Evolutionary conservation across 179 eudicot genomes (phyloP).

Genomic region (Beta macrorhiza): DNA sequence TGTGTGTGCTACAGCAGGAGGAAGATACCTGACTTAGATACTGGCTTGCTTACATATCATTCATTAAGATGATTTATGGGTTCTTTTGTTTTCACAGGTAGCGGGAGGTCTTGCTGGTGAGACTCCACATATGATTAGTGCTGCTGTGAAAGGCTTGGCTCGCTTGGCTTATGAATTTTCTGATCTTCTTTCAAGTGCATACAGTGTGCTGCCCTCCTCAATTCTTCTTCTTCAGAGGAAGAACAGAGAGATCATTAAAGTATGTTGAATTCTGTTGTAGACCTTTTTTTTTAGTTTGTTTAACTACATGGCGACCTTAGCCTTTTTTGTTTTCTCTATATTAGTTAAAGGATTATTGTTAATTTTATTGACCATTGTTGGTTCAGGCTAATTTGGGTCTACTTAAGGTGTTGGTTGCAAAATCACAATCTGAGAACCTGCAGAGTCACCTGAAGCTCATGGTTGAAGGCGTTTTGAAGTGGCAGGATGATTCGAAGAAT

Average conservation of each 20-base stretch:
- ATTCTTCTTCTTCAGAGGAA: conserved; percentile 78
- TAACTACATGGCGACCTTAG: neutral
- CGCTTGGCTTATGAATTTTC: conserved; percentile 96
- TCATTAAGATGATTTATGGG: neutral
- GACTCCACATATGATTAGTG: conserved; percentile 95
- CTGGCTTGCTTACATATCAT: neutral
- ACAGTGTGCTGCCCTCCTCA: conserved; percentile 70
- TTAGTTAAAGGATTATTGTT: neutral
- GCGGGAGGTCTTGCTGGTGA: conserved; percentile 91
- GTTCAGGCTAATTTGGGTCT: conserved; percentile 91
- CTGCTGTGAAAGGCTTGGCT: conserved; percentile 93
- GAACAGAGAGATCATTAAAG: conserved; percentile 83
- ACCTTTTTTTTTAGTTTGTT: conserved; percentile 1
- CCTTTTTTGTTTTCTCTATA: neutral
- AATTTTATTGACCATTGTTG: neutral
- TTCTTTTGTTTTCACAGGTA: conserved; percentile 45
- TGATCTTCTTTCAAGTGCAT: conserved; percentile 78
- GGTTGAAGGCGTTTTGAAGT: conserved; percentile 73
- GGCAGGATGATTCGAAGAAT: conserved; percentile 79
- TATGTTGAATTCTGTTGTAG: conserved; percentile 22
- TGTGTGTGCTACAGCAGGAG: neutral
- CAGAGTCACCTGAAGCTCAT: conserved; percentile 58
- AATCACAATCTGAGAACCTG: conserved; percentile 73
- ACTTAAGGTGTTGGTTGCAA: conserved; percentile 89
- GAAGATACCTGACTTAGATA: neutral